Base-by-base conservation (phyloP, 257 asterid genomes). In the Solanum verrucosum region DNA sequence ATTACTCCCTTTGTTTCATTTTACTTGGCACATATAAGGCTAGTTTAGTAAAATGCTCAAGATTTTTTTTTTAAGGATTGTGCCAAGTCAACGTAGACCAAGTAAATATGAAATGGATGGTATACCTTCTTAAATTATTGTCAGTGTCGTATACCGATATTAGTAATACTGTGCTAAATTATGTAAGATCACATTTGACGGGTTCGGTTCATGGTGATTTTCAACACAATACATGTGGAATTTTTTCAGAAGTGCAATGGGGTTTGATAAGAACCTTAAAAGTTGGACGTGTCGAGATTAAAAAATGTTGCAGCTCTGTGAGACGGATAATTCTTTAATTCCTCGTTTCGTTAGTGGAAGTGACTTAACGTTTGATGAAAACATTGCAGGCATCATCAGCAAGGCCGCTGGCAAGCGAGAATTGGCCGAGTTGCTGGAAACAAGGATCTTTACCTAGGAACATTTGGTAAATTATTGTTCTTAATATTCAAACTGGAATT, bases 341-440 rank as follows among this genome's bases (percentile, higher is more conserved):
- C 23, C 79, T 9, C 0, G 20, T 46, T 9, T 25, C 15, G 3
- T 44, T 46, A 4, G 40, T 20, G 7, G 15, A 1, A 20, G 83
- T 6, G 60, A 40, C 84, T 65, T 9, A 1, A 81, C 2, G 15
- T 49, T 9, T 81, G 27, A 18, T 27, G 42, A 46, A 29, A 29
- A 29, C 44, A 1, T 73, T 88, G 89, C 93, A 97, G 99, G 95
- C 99, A 97, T 92, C 99, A 96, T 88, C 99, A 97, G 67, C 99
- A 97, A 93, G 99, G 99, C 20, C 93, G 99, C 1, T 97, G 99
- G 99, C 99, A 97, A 87, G 99, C 99, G 21, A 92, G 99, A 88
- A 97, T 97, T 7, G 99, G 99, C 13, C 98, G 99, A 5, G 99
- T 97, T 82, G 98, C 99, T 0, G 99, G 99, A 86, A 96, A 97